Evolutionary conservation across 495 filamentous ascomycete genomes (phyloP).

Genomic region (Aspergillus baeticus): DNA sequence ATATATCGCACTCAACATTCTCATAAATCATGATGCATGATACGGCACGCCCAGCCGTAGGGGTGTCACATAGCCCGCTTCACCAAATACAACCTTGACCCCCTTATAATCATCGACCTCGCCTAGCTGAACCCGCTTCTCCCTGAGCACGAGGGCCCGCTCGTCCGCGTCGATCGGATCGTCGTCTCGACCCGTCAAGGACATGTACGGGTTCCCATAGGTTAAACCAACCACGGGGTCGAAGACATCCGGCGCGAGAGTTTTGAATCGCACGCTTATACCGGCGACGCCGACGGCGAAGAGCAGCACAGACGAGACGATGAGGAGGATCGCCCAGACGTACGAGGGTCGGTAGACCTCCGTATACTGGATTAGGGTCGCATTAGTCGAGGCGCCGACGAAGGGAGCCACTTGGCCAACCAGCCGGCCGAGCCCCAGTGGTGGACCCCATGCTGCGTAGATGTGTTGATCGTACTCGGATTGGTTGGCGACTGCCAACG

Average conservation of each 20-base stretch:
- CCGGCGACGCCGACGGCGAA: slow-evolving; percentile 6
- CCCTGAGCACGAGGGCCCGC: neutral
- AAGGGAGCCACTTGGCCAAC: neutral
- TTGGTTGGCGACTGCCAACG: neutral
- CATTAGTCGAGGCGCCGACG: slow-evolving; percentile 15
- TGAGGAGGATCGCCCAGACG: slow-evolving; percentile 9
- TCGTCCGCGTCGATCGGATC: slow-evolving; percentile 12
- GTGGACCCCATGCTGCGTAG: neutral
- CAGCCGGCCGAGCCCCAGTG: neutral
- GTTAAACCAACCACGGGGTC: slow-evolving; percentile 18
- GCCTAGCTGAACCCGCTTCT: slow-evolving; percentile 9
- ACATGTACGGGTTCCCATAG: slow-evolving; percentile 12
- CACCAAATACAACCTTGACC: slow-evolving; percentile 11
- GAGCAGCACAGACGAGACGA: slow-evolving; percentile 3
- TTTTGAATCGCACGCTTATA: slow-evolving; percentile 9
- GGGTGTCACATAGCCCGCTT: slow-evolving; percentile 7
- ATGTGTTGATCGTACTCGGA: neutral
- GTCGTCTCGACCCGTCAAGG: neutral
- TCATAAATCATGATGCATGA: neutral
- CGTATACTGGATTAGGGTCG: slow-evolving; percentile 10
- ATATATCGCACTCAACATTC: neutral
- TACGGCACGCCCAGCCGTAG: slow-evolving; percentile 9
- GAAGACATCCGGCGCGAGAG: slow-evolving; percentile 18
- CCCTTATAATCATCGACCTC: slow-evolving; percentile 8
- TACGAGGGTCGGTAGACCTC: slow-evolving; percentile 16